phyloP scores from a whole-genome alignment of 495 filamentous ascomycete species.

The Annulohypoxylon maeteangense region DNA sequence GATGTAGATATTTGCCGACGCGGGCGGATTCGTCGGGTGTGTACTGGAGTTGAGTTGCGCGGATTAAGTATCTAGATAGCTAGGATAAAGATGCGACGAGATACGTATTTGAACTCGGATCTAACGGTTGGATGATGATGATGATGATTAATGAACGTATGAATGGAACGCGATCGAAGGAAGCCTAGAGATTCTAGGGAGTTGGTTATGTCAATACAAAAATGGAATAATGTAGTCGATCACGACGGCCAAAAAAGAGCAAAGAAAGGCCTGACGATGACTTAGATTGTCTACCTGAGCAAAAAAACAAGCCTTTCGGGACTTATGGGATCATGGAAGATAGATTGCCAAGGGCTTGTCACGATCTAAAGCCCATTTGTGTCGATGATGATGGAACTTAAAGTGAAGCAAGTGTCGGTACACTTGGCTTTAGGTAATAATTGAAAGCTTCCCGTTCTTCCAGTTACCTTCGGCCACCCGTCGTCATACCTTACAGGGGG shows the following conservation, averaged over 20 bases:
- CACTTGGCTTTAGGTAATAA: background rate
- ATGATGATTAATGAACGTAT: constrained; percentile 15
- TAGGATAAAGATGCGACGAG: background rate
- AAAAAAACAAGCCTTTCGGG: background rate
- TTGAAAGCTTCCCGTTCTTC: constrained; percentile 26
- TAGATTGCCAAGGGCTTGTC: constrained; percentile 20
- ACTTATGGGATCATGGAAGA: background rate
- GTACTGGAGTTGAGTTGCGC: background rate
- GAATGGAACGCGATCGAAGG: constrained; percentile 12
- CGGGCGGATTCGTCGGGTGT: constrained; percentile 25
- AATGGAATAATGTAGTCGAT: background rate
- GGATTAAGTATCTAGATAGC: background rate
- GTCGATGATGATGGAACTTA: constrained; percentile 12
- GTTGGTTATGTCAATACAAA: background rate
- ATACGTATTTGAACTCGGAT: constrained; percentile 8
- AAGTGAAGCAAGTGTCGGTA: constrained; percentile 8
- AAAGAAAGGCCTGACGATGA: background rate
- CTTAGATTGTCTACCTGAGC: background rate
- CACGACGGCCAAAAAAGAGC: background rate
- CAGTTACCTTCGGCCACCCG: background rate
- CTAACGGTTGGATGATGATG: constrained; percentile 14
- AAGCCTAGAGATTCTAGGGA: constrained; percentile 1
- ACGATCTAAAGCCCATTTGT: constrained; percentile 20
- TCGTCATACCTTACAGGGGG: constrained; percentile 15
- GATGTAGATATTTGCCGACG: constrained; percentile 6